Conservation (phyloP, 331 rosid species). For the Spiraea crenata region DNA sequence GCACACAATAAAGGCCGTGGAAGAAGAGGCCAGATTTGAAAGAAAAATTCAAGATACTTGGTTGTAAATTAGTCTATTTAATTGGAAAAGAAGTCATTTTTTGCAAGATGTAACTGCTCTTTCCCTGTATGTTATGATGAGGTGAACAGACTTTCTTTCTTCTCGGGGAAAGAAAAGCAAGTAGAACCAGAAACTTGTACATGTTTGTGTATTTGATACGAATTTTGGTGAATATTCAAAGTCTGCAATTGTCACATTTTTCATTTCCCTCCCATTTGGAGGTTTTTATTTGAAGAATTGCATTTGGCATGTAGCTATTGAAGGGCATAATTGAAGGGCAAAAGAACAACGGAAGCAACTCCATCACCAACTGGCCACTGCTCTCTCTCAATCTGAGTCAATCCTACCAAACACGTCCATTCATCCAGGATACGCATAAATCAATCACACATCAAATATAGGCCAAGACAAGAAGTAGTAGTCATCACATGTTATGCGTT, state of each 20-base stretch:
- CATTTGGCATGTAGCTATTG: too few relatives aligned
- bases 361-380: not conserved
- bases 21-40: not conserved
- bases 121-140: too few relatives aligned
- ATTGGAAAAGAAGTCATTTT: not conserved
- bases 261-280: not conserved
- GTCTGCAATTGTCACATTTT: too few relatives aligned
- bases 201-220: too few relatives aligned
- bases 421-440: conserved; percentile 1
- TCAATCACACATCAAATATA: conserved; percentile 21
- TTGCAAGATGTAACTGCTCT: not conserved
- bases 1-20: not conserved
- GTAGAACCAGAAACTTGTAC: not conserved
- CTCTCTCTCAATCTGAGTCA: conserved; percentile 15
- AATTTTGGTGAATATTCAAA: too few relatives aligned
- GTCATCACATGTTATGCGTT: not conserved
- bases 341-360: too few relatives aligned
- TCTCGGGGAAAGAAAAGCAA: not conserved
- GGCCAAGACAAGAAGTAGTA: not conserved
- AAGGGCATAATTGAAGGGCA: too few relatives aligned
- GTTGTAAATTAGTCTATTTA: not conserved
- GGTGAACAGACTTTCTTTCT: too few relatives aligned
- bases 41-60: not conserved
- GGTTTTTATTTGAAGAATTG: too few relatives aligned
- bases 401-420: conserved; percentile 4